Conservation (phyloP, 73 alveolate genomes). For the Tetrahymena malaccensis region DNA sequence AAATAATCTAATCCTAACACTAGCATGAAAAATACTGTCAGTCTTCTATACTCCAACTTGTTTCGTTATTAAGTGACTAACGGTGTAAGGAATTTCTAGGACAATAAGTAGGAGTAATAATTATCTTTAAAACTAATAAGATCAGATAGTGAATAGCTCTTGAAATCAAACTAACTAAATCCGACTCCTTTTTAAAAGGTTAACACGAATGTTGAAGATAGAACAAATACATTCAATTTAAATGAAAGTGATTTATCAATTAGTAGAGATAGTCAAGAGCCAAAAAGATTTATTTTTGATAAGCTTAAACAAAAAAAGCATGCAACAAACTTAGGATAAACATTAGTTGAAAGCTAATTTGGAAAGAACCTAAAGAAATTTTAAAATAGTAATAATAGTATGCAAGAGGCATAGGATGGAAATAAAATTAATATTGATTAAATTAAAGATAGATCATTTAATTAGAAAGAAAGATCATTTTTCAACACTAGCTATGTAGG, state of each 20-base stretch:
- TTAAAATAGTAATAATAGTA: background rate
- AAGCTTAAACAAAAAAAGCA: background rate
- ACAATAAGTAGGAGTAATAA: background rate
- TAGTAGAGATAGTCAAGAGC: background rate
- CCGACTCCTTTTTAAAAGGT: background rate
- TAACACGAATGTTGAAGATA: background rate
- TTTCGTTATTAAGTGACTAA: background rate
- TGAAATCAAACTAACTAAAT: background rate
- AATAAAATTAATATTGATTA: background rate
- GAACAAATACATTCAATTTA: background rate
- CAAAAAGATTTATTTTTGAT: background rate
- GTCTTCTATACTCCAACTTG: background rate
- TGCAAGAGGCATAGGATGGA: background rate
- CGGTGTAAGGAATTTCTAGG: background rate
- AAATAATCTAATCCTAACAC: background rate
- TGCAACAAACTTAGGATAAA: background rate
- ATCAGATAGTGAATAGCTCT: background rate
- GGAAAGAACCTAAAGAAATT: background rate
- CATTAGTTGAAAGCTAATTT: background rate
- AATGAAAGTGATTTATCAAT: background rate
- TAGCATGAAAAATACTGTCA: background rate
- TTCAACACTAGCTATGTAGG: background rate
- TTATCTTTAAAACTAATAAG: background rate
- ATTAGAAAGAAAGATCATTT: background rate
- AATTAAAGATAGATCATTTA: background rate